Evolutionary conservation across 345 rosid genomes (phyloP), one percentile per base, ranked within the genome.

Genomic region (Boechera retrofracta): DNA sequence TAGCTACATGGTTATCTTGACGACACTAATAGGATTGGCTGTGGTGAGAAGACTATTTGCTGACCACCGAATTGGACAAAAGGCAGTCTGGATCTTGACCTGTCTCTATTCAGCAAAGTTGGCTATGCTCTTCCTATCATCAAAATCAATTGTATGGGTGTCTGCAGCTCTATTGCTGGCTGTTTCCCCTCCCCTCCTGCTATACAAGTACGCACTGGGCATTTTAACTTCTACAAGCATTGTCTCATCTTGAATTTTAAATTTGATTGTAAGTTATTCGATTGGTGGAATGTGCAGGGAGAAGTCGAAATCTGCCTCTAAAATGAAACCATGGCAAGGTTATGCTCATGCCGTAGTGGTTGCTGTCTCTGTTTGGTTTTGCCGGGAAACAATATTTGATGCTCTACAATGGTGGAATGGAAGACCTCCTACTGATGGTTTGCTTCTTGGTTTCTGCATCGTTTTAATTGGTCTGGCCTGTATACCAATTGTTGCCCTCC

Each of bases 261-360:
- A 49, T 5, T 31, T 62, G 24, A 32, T 44, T 63, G 21, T 41
- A 15, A 21, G 64, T 48, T 29, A 41, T 67, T 56, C 33, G 18
- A 65, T 47, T 70, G 79, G 62, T 84, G 78, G 63, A 82, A 67
- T 58, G 67, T 84, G 76, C 86, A 91, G 99, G 87, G 94, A 91
- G 66, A 92, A 87, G 85, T 81, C 94, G 7, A 87, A 89, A 80
- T 77, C 91, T 73, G 89, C 85, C 67, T 86, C 94, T 54, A 95
- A 87, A 84, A 95, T 95, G 99, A 95, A 89, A 87, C 83, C 90
- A 77, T 95, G 98, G 97, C 98, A 95, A 84, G 99, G 96, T 79
- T 95, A 91, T 84, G 85, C 79, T 24, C 99, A 95, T 82, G 94
- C 93, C 35, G 54, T 75, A 57, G 93, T 95, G 73, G 92, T 95